Conservation (phyloP, 2,329 filamentous ascomycete genomes). For the Ramularia endophylla region DNA sequence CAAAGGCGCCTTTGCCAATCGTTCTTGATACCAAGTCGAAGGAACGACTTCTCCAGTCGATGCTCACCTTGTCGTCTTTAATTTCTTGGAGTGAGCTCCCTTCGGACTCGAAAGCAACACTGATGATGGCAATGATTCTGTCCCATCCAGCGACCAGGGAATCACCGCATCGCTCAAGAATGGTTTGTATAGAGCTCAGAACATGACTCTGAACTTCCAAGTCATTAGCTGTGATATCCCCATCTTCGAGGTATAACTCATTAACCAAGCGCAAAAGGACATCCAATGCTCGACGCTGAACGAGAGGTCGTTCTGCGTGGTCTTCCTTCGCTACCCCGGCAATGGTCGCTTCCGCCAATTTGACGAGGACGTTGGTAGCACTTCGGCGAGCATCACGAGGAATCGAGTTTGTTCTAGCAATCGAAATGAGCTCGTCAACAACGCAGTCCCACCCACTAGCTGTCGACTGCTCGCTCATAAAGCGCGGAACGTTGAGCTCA, state of each 20-base stretch:
- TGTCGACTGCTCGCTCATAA: slow-evolving; percentile 61
- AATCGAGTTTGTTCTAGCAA: slow-evolving; percentile 37
- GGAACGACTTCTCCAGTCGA: slow-evolving; percentile 26
- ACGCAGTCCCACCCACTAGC: slow-evolving; percentile 72
- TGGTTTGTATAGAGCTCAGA: slow-evolving; percentile 58
- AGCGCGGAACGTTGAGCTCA: slow-evolving; percentile 47
- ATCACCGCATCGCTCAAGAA: slow-evolving; percentile 86
- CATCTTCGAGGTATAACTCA: slow-evolving; percentile 24
- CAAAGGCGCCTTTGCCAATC: slow-evolving; percentile 80
- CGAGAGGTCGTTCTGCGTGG: slow-evolving; percentile 26
- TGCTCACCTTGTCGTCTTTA: slow-evolving; percentile 14
- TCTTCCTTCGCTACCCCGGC: slow-evolving; percentile 48
- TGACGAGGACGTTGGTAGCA: slow-evolving; percentile 46
- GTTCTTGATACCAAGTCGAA: slow-evolving; percentile 55
- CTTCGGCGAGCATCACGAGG: slow-evolving; percentile 42
- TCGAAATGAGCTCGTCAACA: slow-evolving; percentile 47
- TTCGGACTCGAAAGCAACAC: slow-evolving; percentile 62
- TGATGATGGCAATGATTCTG: slow-evolving; percentile 76
- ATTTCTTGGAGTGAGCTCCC: slow-evolving; percentile 5
- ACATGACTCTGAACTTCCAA: slow-evolving; percentile 63
- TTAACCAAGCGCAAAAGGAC: slow-evolving; percentile 44
- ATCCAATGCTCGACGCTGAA: slow-evolving; percentile 28
- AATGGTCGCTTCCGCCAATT: slow-evolving; percentile 43
- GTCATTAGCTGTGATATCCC: slow-evolving; percentile 24
- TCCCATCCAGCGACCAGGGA: slow-evolving; percentile 78